A percentile compares a stretch with the other conserved stretches of the same genome.
Evolutionary conservation across 257 asterid genomes (phyloP).

Genomic region (Solanum phureja): DNA sequence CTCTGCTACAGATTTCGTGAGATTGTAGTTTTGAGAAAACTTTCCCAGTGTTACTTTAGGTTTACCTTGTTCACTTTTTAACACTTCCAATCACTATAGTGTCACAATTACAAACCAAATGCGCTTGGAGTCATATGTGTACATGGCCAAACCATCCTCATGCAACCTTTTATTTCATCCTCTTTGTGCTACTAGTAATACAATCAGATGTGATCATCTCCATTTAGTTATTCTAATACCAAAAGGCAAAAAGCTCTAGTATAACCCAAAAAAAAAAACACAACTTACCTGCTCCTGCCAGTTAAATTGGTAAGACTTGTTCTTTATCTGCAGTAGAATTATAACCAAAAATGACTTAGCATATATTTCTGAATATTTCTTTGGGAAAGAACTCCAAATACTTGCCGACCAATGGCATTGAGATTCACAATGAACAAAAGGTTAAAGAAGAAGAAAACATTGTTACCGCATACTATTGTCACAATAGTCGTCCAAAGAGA

Average conservation of each 20-base stretch:
- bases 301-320: background rate
- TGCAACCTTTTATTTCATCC: background rate
- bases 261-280: background rate
- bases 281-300: background rate
- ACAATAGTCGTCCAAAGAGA: constrained; percentile 42
- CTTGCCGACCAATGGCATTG: background rate
- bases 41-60: background rate
- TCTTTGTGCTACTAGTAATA: constrained; percentile 1
- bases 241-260: background rate
- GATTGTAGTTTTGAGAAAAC: background rate
- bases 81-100: background rate
- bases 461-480: constrained; percentile 18
- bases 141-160: background rate
- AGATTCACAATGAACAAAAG: background rate
- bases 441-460: background rate
- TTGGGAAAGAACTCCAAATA: background rate
- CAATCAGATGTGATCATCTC: background rate
- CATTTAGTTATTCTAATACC: background rate
- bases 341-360: background rate
- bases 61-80: background rate
- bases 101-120: background rate
- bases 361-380: background rate
- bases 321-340: background rate
- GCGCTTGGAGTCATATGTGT: background rate
- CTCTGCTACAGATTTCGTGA: background rate